phyloP scores from a whole-genome alignment of 2,329 filamentous ascomycete genomes.

The Ophiocordyceps polyrhachis-furcata region DNA sequence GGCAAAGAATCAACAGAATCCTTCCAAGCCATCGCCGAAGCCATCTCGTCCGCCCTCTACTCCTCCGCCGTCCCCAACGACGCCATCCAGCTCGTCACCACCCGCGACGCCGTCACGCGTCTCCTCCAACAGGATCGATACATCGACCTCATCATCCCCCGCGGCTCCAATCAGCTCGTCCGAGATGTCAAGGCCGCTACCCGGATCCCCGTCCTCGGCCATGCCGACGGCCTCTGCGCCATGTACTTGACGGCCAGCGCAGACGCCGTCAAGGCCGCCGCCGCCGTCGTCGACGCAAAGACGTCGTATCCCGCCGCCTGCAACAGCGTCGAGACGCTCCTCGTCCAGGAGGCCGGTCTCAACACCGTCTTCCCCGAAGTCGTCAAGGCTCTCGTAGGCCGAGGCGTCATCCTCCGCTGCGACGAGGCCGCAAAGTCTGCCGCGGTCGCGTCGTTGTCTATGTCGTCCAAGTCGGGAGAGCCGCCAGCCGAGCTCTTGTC shows the following conservation, averaged over 20 bases:
- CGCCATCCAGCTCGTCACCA: conserved; percentile 85
- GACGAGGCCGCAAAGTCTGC: conserved; percentile 48
- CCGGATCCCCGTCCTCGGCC: conserved; percentile 86
- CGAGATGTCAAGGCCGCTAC: conserved; percentile 78
- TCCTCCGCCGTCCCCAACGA: conserved; percentile 60
- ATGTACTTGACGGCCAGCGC: conserved; percentile 71
- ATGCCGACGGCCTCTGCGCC: conserved; percentile 83
- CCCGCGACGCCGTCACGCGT: conserved; percentile 73
- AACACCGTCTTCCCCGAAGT: conserved; percentile 48
- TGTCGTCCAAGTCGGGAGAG: background rate
- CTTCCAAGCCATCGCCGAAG: conserved; percentile 76
- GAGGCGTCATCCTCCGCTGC: conserved; percentile 69
- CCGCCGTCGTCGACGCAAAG: conserved; percentile 79
- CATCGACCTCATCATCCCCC: conserved; percentile 89
- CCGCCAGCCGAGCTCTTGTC: background rate
- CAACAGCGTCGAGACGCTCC: conserved; percentile 81
- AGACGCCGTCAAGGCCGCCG: conserved; percentile 49
- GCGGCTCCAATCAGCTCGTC: conserved; percentile 80
- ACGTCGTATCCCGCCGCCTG: conserved; percentile 89
- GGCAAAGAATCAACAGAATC: conserved; percentile 91
- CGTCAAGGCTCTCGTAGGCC: conserved; percentile 52
- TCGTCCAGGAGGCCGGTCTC: conserved; percentile 60
- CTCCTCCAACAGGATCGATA: conserved; percentile 71
- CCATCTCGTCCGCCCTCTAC: conserved; percentile 62
- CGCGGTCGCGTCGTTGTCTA: conserved; percentile 22